Evolutionary conservation across 257 asterid genomes (phyloP).

Genomic region (Nicotiana benthamiana): DNA sequence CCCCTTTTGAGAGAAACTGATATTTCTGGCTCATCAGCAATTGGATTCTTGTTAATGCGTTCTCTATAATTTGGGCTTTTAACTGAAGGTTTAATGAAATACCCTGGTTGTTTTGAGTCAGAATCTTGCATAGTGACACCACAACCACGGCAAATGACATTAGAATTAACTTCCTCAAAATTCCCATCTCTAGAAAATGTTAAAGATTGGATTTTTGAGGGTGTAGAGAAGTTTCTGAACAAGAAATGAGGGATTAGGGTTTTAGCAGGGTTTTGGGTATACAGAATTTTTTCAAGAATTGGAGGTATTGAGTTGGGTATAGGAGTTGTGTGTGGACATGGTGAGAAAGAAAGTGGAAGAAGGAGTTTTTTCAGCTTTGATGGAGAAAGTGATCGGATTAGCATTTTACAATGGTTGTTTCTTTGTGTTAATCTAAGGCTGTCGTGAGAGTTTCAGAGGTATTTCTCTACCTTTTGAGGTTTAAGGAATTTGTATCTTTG

Average conservation of each 20-base stretch:
- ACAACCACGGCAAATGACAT: conserved; percentile 68
- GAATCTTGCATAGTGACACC: conserved; percentile 72
- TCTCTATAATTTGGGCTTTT: conserved; percentile 41
- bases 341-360: conserved; percentile 25
- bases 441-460: background rate
- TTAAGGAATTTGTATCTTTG: background rate
- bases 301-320: conserved; percentile 19
- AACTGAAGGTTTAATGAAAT: conserved; percentile 32
- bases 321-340: conserved; percentile 19
- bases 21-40: conserved; percentile 54
- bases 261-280: conserved; percentile 50
- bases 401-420: conserved; percentile 20
- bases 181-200: conserved; percentile 66
- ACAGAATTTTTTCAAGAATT: conserved; percentile 5
- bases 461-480: background rate
- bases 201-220: conserved; percentile 19
- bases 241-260: conserved; percentile 25
- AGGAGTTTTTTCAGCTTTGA: conserved; percentile 49
- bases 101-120: conserved; percentile 68
- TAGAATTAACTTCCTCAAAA: conserved; percentile 46
- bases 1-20: conserved; percentile 57
- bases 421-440: background rate
- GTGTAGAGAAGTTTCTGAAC: conserved; percentile 35
- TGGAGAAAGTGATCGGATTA: conserved; percentile 37
- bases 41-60: conserved; percentile 38